phyloP scores from a whole-genome alignment of 371 early-diverging fungal species.

The Vittaforma corneae region DNA sequence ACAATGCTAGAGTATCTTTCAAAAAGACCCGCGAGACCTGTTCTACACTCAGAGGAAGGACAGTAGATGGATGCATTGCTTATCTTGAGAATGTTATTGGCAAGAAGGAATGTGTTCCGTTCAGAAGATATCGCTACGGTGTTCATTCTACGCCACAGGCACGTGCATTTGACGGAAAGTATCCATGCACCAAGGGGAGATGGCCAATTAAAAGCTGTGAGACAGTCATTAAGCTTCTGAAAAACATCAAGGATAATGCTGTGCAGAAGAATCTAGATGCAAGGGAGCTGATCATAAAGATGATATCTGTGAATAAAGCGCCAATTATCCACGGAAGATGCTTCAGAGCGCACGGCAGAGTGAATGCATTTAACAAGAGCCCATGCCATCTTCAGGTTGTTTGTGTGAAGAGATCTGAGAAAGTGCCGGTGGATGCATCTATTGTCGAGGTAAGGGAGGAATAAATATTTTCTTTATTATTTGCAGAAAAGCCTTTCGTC shows the following conservation, averaged over 20 bases:
- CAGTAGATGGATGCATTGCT: slow-evolving; percentile 75
- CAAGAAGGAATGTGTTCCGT: slow-evolving; percentile 91
- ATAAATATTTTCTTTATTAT: slow-evolving; percentile 27
- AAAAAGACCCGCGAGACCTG: slow-evolving; percentile 96
- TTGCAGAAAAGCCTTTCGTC: too few relatives aligned
- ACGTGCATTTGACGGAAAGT: slow-evolving; percentile 60
- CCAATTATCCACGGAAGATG: slow-evolving; percentile 90
- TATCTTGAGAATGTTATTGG: slow-evolving; percentile 86
- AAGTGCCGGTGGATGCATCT: slow-evolving; percentile 12
- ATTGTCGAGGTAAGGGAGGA: slow-evolving; percentile 35
- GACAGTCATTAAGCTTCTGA: slow-evolving; percentile 77
- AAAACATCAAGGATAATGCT: slow-evolving; percentile 91
- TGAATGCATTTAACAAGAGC: slow-evolving; percentile 80
- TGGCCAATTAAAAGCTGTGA: slow-evolving; percentile 95
- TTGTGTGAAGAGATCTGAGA: slow-evolving; percentile 30
- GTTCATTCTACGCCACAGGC: slow-evolving; percentile 91
- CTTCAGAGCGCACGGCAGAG: slow-evolving; percentile 96
- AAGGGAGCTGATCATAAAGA: slow-evolving; percentile 66
- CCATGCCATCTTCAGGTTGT: slow-evolving; percentile 88
- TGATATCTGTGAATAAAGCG: slow-evolving; percentile 93
- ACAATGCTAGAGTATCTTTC: slow-evolving; percentile 60
- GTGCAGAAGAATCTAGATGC: slow-evolving; percentile 74
- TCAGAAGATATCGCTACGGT: slow-evolving; percentile 89
- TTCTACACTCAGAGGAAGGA: slow-evolving; percentile 78
- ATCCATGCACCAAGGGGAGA: slow-evolving; percentile 69